These are phyloP conservation scores for Umbelopsis sp. DNA, from an alignment of 192 early-diverging fungal genomes.

Conservation along the genomic window DNA sequence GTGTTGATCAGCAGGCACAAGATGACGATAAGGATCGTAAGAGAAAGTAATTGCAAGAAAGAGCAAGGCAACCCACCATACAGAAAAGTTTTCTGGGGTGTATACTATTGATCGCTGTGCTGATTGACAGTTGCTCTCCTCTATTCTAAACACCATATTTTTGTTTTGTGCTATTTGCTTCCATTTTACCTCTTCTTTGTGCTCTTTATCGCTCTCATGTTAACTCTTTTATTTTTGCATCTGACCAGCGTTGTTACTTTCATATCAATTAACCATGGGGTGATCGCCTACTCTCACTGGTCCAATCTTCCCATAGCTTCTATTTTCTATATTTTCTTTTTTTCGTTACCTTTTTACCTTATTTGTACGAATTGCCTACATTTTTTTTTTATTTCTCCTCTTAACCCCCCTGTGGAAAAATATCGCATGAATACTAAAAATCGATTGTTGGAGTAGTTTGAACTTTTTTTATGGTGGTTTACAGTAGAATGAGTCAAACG, in stretches of 20 bases:
- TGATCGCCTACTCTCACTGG: background rate
- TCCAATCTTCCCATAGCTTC: background rate
- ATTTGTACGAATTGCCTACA: background rate
- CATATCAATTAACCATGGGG: background rate
- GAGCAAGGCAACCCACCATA: background rate
- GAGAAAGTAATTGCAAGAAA: background rate
- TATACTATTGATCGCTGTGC: background rate
- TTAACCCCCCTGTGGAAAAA: background rate
- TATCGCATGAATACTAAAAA: slow-evolving; percentile 2
- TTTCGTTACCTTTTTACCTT: background rate
- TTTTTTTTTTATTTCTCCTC: no score
- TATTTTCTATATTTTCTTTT: background rate
- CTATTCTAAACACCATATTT: background rate
- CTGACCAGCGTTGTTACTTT: background rate
- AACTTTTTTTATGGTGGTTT: no score
- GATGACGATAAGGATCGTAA: slow-evolving; percentile 12
- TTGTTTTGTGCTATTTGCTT: background rate
- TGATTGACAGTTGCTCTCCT: background rate
- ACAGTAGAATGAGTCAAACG: no score
- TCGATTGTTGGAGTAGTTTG: background rate
- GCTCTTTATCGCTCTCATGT: background rate
- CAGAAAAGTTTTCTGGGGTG: background rate
- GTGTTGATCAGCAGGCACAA: slow-evolving; percentile 9
- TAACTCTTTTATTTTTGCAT: background rate
- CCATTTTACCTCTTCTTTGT: background rate